phyloP scores from a whole-genome alignment of 2,329 filamentous ascomycete genomes.

The Graphiopsis chlorocephala region DNA sequence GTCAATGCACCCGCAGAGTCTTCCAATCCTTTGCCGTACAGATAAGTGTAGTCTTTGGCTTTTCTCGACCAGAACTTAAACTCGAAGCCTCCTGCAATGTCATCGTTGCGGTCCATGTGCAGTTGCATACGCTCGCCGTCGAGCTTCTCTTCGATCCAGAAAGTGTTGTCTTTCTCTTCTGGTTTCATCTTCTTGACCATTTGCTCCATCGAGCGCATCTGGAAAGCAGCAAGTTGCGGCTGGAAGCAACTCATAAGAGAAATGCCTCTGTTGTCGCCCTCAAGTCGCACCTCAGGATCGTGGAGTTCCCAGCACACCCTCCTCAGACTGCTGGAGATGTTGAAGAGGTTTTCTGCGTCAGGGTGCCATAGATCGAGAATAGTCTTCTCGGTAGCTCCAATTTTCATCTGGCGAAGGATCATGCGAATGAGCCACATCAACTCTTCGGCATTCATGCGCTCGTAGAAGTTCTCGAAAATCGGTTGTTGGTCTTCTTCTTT shows the following conservation, averaged over 20 bases:
- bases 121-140: constrained; percentile 97
- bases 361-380: constrained; percentile 66
- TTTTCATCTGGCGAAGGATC: constrained; percentile 75
- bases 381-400: constrained; percentile 80
- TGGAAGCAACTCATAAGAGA: constrained; percentile 93
- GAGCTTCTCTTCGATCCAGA: constrained; percentile 97
- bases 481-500: constrained; percentile 82
- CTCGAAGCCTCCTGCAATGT: constrained; percentile 63
- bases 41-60: constrained; percentile 91
- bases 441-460: constrained; percentile 88
- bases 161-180: constrained; percentile 69
- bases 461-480: constrained; percentile 81
- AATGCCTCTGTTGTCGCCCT: constrained; percentile 72
- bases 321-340: constrained; percentile 83
- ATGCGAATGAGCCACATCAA: constrained; percentile 94
- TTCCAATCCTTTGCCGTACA: constrained; percentile 76
- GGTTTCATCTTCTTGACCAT: constrained; percentile 69
- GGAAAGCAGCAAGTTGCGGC: constrained; percentile 89
- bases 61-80: constrained; percentile 95
- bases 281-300: constrained; percentile 68
- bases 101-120: constrained; percentile 76
- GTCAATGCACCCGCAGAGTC: constrained; percentile 77
- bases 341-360: constrained; percentile 63
- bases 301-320: constrained; percentile 92
- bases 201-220: constrained; percentile 76